Percentiles rank a stretch among this genome's conserved stretches.
phyloP scores from a whole-genome alignment of 495 filamentous ascomycete species.

The Aeminium ludgeri region DNA sequence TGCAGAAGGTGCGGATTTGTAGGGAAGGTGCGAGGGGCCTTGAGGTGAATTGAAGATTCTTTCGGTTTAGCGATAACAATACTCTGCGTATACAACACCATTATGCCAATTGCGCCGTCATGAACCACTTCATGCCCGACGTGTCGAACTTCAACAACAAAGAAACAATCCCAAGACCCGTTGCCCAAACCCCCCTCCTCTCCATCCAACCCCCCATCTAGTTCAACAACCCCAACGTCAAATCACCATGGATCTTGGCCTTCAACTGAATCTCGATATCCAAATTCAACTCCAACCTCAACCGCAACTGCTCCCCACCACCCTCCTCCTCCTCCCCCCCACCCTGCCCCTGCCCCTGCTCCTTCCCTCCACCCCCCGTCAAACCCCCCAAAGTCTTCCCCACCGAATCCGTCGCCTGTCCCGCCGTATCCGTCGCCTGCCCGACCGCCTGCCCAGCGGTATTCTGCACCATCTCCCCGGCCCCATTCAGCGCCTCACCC shows the following conservation, averaged over 20 bases:
- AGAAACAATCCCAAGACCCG: too few relatives aligned
- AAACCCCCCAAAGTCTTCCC: conserved; percentile 25
- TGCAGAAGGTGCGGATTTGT: too few relatives aligned
- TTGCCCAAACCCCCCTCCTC: conserved; percentile 24
- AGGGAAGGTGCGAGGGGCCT: too few relatives aligned
- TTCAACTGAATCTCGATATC: conserved; percentile 82
- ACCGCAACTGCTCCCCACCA: conserved; percentile 46
- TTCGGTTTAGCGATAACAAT: too few relatives aligned
- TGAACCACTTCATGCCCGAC: too few relatives aligned
- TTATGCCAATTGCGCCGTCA: too few relatives aligned
- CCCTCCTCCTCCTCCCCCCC: conserved; percentile 19
- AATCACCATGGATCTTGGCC: conserved; percentile 82
- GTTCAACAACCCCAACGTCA: conserved; percentile 59
- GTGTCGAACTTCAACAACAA: too few relatives aligned
- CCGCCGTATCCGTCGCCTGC: conserved; percentile 22
- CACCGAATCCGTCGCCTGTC: too few relatives aligned
- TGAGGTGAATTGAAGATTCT: too few relatives aligned
- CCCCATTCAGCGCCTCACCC: conserved; percentile 25
- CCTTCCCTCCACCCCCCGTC: conserved; percentile 18
- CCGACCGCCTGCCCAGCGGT: conserved; percentile 24
- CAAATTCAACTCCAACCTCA: conserved; percentile 71
- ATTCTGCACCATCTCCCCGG: conserved; percentile 25
- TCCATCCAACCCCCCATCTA: conserved; percentile 4
- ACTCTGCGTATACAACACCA: too few relatives aligned
- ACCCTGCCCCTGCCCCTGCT: conserved; percentile 15